These are phyloP conservation scores for Daldinia decipiens DNA, from an alignment of 495 filamentous ascomycete species.

Conservation along the genomic window DNA sequence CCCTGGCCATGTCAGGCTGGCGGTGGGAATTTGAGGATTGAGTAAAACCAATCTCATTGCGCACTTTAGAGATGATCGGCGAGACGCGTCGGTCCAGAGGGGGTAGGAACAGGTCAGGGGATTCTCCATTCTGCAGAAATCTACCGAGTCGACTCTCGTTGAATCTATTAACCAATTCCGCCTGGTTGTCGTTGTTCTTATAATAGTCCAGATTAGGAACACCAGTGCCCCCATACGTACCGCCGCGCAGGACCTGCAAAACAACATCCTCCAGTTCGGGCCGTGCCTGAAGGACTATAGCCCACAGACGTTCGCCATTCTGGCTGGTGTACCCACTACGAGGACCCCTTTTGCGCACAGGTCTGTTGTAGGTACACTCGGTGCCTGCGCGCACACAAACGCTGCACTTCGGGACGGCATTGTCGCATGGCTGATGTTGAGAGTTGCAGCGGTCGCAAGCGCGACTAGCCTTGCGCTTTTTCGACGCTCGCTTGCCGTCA, in stretches of 20 bases:
- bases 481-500: constrained; percentile 45
- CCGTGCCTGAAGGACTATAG: constrained; percentile 44
- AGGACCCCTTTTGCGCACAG: constrained; percentile 47
- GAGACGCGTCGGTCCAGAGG: constrained; percentile 41
- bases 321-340: constrained; percentile 50
- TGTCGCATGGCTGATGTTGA: constrained; percentile 50
- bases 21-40: constrained; percentile 35
- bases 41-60: constrained; percentile 31
- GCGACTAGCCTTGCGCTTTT: constrained; percentile 50
- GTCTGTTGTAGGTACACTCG: constrained; percentile 48
- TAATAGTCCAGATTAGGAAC: constrained; percentile 47
- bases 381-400: constrained; percentile 48
- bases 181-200: constrained; percentile 49
- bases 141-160: constrained; percentile 46
- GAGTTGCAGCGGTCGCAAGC: constrained; percentile 50
- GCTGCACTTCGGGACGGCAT: constrained; percentile 48
- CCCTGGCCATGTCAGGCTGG: constrained; percentile 16
- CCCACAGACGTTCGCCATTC: constrained; percentile 50
- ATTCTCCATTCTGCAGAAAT: constrained; percentile 46
- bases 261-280: constrained; percentile 49
- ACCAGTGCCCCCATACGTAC: constrained; percentile 44
- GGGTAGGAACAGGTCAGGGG: constrained; percentile 43
- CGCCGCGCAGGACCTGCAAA: constrained; percentile 42
- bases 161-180: constrained; percentile 45
- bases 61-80: constrained; percentile 35